These are phyloP conservation scores for Cladophialophora bantiana DNA, from an alignment of 2,329 filamentous ascomycete species.

Conservation along the genomic window DNA sequence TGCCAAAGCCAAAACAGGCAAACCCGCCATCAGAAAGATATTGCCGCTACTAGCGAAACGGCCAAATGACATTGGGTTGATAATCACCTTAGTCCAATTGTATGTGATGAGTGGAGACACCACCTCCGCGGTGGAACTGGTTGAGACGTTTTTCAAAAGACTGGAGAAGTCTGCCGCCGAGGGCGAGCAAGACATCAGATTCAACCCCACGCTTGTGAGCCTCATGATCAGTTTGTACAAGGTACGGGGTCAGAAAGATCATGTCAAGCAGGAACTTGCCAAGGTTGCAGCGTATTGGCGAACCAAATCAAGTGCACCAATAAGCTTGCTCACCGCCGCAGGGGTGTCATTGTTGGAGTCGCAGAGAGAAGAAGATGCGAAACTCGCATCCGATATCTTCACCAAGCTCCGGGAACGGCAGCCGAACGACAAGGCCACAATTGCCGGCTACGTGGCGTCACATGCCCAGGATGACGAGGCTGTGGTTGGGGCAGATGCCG, in stretches of 20 bases:
- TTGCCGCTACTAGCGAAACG: slow-evolving; percentile 73
- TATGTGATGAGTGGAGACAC: slow-evolving; percentile 76
- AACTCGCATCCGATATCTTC: slow-evolving; percentile 80
- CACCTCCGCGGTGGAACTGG: slow-evolving; percentile 73
- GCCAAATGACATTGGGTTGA: slow-evolving; percentile 79
- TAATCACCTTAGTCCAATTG: slow-evolving; percentile 81
- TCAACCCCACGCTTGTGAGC: slow-evolving; percentile 83
- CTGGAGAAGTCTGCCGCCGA: slow-evolving; percentile 68
- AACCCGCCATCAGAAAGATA: slow-evolving; percentile 73
- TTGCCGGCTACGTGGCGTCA: slow-evolving; percentile 85
- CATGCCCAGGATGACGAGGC: slow-evolving; percentile 67
- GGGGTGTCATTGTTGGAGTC: slow-evolving; percentile 84
- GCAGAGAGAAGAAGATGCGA: slow-evolving; percentile 70
- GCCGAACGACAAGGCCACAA: slow-evolving; percentile 69
- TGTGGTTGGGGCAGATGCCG: slow-evolving; percentile 47
- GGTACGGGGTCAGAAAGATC: slow-evolving; percentile 73
- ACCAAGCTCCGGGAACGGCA: slow-evolving; percentile 71
- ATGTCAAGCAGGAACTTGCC: slow-evolving; percentile 75
- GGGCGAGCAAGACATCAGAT: slow-evolving; percentile 73
- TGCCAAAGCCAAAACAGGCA: slow-evolving; percentile 65
- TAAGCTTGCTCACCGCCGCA: slow-evolving; percentile 78
- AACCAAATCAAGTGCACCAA: slow-evolving; percentile 63
- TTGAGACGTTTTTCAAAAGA: slow-evolving; percentile 76
- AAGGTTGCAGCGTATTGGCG: slow-evolving; percentile 85
- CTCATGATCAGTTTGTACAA: slow-evolving; percentile 80